Conservation (phyloP, 2,329 filamentous ascomycete genomes). For the Metarhizium robertsii region DNA sequence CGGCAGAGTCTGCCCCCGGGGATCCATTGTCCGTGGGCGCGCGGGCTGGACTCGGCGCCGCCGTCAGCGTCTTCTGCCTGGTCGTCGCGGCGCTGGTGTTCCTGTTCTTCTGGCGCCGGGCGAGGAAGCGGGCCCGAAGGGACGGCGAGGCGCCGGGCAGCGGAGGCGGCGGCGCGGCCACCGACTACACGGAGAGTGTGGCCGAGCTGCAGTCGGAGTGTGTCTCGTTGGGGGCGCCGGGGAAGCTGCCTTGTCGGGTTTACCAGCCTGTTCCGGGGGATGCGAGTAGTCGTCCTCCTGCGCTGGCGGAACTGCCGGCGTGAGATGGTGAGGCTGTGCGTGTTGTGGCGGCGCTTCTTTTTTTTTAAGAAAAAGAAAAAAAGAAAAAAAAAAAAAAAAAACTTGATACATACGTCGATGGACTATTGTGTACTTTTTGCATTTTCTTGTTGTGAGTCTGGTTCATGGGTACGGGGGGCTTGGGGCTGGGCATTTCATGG, state of each 20-base stretch:
- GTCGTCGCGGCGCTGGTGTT: not conserved
- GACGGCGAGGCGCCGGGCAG: too few species aligned
- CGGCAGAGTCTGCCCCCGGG: not conserved
- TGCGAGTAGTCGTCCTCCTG: not conserved
- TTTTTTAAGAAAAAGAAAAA: too few species aligned
- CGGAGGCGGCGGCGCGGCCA: not conserved
- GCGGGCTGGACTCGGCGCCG: not conserved
- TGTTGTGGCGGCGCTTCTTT: too few species aligned
- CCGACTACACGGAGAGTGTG: not conserved
- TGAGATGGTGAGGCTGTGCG: not conserved
- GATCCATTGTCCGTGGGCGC: not conserved
- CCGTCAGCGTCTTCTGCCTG: not conserved
- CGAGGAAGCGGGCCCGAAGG: not conserved
- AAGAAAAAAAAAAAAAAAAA: too few species aligned
- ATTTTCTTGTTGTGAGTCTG: too few species aligned
- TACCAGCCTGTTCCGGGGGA: not conserved
- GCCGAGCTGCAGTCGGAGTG: not conserved
- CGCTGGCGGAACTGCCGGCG: not conserved
- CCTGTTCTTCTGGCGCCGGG: not conserved
- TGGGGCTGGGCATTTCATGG: too few species aligned
- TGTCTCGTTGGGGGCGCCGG: not conserved
- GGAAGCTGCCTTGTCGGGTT: not conserved
- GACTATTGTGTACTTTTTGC: too few species aligned
- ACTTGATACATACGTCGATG: too few species aligned
- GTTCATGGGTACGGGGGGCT: too few species aligned